phyloP scores from a whole-genome alignment of 73 alveolate species.

The Vitrella brassicaformis region DNA sequence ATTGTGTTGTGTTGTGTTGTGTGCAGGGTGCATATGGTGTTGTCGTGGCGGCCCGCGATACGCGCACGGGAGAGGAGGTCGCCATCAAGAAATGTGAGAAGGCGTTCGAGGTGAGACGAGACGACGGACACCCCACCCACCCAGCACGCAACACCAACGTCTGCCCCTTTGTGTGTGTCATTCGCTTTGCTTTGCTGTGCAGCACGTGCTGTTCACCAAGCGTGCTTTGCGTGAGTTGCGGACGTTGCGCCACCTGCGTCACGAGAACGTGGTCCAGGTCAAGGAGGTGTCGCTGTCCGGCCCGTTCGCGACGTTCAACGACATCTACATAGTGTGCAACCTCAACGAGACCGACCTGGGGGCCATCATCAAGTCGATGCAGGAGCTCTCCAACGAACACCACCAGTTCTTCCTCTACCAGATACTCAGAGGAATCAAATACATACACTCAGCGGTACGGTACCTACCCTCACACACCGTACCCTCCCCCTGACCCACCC shows the following conservation, averaged over 20 bases:
- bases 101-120: background rate
- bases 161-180: too few relatives aligned
- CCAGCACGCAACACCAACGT: too few relatives aligned
- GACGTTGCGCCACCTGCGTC: conserved; percentile 33
- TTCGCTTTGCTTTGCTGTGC: too few relatives aligned
- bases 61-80: conserved; percentile 56
- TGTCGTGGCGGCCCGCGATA: conserved; percentile 21
- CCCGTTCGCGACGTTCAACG: conserved; percentile 9
- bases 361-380: conserved; percentile 72
- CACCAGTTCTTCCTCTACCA: conserved; percentile 81
- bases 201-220: too few relatives aligned
- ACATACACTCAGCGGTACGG: conserved; percentile 22
- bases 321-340: conserved; percentile 79
- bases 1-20: too few relatives aligned
- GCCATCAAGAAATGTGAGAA: conserved; percentile 53
- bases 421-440: conserved; percentile 60
- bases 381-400: conserved; percentile 84
- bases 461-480: too few relatives aligned
- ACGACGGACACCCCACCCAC: too few relatives aligned
- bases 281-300: background rate
- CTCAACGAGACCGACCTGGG: conserved; percentile 93
- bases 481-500: too few relatives aligned
- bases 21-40: conserved; percentile 36
- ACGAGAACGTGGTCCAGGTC: conserved; percentile 21
- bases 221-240: conserved; percentile 20